Conservation (phyloP, 331 rosid species). For the Cydonia oblonga region DNA sequence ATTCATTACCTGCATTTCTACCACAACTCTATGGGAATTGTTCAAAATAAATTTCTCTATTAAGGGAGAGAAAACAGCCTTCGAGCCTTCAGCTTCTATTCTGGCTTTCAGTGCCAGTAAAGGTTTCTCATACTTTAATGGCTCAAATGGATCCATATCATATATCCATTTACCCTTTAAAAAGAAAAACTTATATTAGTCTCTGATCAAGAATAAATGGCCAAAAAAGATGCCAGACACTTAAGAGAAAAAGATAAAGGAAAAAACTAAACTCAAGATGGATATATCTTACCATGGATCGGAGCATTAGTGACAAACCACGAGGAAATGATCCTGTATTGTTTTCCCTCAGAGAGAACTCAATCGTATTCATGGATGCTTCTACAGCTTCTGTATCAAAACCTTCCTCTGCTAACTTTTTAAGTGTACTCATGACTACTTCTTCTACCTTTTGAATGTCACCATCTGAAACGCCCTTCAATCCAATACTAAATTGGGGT, state of each 20-base stretch:
- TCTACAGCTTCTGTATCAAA: slow-evolving; percentile 81
- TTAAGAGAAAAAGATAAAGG: neutral
- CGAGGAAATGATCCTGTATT: slow-evolving; percentile 98
- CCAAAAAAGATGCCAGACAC: slow-evolving; percentile 3
- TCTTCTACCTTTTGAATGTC: slow-evolving; percentile 83
- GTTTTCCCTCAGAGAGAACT: slow-evolving; percentile 94
- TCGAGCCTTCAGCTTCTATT: slow-evolving; percentile 76
- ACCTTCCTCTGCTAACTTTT: slow-evolving; percentile 73
- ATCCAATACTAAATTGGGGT: slow-evolving; percentile 88
- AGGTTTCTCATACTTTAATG: slow-evolving; percentile 87
- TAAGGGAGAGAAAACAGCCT: slow-evolving; percentile 78
- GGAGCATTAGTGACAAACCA: slow-evolving; percentile 91
- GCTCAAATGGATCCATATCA: slow-evolving; percentile 96
- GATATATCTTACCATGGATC: slow-evolving; percentile 66
- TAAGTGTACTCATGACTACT: slow-evolving; percentile 45
- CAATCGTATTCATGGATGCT: slow-evolving; percentile 99
- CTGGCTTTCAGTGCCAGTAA: slow-evolving; percentile 75
- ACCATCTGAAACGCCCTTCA: slow-evolving; percentile 71
- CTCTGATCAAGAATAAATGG: neutral
- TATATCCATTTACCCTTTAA: slow-evolving; percentile 94
- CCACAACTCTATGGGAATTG: slow-evolving; percentile 75
- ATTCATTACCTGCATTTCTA: slow-evolving; percentile 83
- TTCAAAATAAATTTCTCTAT: slow-evolving; percentile 76
- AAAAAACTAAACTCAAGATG: neutral
- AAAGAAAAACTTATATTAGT: neutral